phyloP scores from a whole-genome alignment of 768 basidiomycete genomes.

The Auricularia auricula-judae region DNA sequence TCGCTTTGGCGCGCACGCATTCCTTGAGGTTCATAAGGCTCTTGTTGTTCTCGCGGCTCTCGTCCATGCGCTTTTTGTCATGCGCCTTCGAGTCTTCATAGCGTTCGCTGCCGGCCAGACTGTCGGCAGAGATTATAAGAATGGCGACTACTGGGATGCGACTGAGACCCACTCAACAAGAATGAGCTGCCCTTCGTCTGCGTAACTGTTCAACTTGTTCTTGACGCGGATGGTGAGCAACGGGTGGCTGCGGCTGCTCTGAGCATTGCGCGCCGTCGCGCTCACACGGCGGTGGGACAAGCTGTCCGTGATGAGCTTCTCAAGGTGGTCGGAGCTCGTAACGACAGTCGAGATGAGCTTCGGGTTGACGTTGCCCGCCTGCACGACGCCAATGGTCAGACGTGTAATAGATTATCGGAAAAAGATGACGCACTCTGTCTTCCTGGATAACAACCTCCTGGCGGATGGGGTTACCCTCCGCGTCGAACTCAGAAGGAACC shows the following conservation, averaged over 20 bases:
- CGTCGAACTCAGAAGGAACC: slow-evolving; percentile 13
- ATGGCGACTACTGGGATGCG: no score
- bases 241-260: slow-evolving; percentile 25
- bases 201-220: slow-evolving; percentile 23
- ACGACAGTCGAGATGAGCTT: slow-evolving; percentile 17
- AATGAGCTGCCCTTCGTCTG: slow-evolving; percentile 24
- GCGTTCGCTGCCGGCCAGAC: slow-evolving; percentile 26
- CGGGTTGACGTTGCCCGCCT: slow-evolving; percentile 19
- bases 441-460: slow-evolving; percentile 21
- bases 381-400: background rate
- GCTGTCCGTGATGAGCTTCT: slow-evolving; percentile 20
- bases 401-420: background rate
- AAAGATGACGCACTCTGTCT: slow-evolving; percentile 17
- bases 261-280: slow-evolving; percentile 22
- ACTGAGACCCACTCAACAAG: slow-evolving; percentile 23
- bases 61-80: slow-evolving; percentile 25
- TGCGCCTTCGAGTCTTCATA: slow-evolving; percentile 27
- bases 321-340: slow-evolving; percentile 20
- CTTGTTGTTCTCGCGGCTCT: slow-evolving; percentile 26
- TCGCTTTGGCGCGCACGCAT: slow-evolving; percentile 27
- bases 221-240: slow-evolving; percentile 22
- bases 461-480: slow-evolving; percentile 15
- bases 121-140: slow-evolving; percentile 4
- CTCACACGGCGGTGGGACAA: slow-evolving; percentile 19
- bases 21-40: slow-evolving; percentile 27